A percentile compares a stretch with the other conserved stretches of the same genome.
Conservation (phyloP, 2,329 filamentous ascomycete genomes). For the Nothophoma quercina region DNA sequence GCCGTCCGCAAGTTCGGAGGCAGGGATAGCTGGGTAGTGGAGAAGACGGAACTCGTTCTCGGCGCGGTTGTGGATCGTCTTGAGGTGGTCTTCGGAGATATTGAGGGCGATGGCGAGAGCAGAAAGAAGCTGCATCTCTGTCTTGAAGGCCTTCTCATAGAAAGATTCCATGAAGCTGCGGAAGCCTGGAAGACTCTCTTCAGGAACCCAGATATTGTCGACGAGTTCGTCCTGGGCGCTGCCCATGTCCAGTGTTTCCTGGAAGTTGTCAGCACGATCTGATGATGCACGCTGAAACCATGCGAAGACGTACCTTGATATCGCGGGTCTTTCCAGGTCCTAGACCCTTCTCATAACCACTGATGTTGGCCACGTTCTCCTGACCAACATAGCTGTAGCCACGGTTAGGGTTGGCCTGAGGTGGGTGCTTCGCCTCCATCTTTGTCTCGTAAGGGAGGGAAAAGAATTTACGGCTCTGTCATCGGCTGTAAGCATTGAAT, state of each 20-base stretch:
- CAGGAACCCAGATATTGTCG: conserved; percentile 3
- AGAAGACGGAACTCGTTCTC: conserved; percentile 25
- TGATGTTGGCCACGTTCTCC: conserved; percentile 9
- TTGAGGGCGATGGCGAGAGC: conserved; percentile 20
- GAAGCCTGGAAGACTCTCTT: conserved; percentile 19
- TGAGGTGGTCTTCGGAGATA: conserved; percentile 1
- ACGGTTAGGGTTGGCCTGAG: conserved; percentile 15
- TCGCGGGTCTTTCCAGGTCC: conserved; percentile 2
- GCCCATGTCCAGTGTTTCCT: conserved; percentile 7
- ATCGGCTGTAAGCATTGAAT: not conserved
- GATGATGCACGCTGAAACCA: not conserved
- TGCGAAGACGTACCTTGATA: conserved; percentile 2
- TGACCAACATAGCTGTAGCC: conserved; percentile 10
- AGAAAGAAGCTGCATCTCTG: conserved; percentile 12
- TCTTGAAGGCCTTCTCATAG: conserved; percentile 14
- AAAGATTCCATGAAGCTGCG: conserved; percentile 21
- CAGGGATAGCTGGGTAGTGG: conserved; percentile 23
- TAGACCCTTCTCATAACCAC: conserved; percentile 8
- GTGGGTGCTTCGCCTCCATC: not conserved
- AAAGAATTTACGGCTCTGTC: conserved; percentile 20
- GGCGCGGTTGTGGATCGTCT: conserved; percentile 10
- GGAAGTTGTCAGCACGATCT: not conserved
- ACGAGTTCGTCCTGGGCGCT: conserved; percentile 2
- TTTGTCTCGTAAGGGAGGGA: conserved; percentile 10
- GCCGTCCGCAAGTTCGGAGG: conserved; percentile 8